phyloP scores from a whole-genome alignment of 1,139 yeast genomes.

The Kurtzmaniella quercitrusa region DNA sequence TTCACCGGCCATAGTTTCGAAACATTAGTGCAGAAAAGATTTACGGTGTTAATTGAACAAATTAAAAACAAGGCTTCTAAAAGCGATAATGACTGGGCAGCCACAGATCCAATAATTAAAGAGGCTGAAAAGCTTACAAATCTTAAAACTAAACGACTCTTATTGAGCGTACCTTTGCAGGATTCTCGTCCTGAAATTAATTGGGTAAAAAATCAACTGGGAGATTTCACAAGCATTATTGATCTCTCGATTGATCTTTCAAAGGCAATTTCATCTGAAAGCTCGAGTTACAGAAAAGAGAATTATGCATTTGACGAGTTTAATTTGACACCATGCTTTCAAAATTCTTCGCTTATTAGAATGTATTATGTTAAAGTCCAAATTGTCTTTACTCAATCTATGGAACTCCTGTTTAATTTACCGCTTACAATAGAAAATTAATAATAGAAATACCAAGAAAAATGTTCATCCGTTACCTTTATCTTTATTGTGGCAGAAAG shows the following conservation, averaged over 20 bases:
- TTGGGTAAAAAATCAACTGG: background rate
- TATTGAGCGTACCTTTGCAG: background rate
- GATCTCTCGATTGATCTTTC: background rate
- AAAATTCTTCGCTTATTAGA: constrained; percentile 30
- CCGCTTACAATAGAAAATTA: constrained; percentile 17
- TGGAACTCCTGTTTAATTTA: constrained; percentile 24
- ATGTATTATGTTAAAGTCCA: constrained; percentile 30
- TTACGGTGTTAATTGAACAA: constrained; percentile 10
- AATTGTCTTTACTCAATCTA: constrained; percentile 25
- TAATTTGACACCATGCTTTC: constrained; percentile 37
- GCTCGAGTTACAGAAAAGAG: background rate
- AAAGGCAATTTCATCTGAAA: background rate
- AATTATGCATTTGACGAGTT: constrained; percentile 13
- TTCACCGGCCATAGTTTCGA: constrained; percentile 1
- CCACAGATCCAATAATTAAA: background rate
- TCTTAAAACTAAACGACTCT: constrained; percentile 3
- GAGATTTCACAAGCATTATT: background rate
- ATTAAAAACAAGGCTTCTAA: constrained; percentile 27
- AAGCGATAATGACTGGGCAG: background rate
- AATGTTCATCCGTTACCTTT: background rate
- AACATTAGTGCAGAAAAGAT: background rate
- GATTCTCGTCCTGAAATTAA: background rate
- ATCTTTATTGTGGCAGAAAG: constrained; percentile 1
- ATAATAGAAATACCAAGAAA: background rate
- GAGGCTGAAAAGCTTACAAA: constrained; percentile 2